These are phyloP conservation scores for Rubia peregrina DNA, from an alignment of 305 asterid species.

Conservation along the genomic window DNA sequence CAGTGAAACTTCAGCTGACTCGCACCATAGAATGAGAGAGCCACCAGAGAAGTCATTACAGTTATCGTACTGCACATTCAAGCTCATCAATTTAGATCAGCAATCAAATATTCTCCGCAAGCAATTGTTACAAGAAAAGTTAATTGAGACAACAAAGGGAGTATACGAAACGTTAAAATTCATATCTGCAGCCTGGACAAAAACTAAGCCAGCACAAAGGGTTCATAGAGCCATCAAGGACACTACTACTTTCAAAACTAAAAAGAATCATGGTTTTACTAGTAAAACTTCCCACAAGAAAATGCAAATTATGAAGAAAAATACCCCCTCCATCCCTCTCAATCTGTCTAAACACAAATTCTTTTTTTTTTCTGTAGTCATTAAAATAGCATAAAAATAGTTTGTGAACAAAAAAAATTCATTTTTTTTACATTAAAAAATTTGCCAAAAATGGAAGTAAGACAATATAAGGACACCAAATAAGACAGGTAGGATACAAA, in stretches of 20 bases:
- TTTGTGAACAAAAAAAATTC: too few relatives aligned
- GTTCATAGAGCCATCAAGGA: conserved; percentile 4
- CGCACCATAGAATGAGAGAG: conserved; percentile 96
- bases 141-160: not conserved
- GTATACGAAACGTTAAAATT: not conserved
- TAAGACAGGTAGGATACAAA: too few relatives aligned
- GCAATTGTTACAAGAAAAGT: not conserved
- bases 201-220: conserved; percentile 2
- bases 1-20: conserved; percentile 95
- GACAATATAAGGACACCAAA: too few relatives aligned
- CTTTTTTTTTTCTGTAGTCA: too few relatives aligned
- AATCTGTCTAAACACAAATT: too few relatives aligned
- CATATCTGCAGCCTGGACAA: not conserved
- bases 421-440: too few relatives aligned
- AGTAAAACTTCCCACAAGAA: not conserved
- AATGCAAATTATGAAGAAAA: not conserved
- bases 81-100: conserved; percentile 12
- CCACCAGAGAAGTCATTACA: conserved; percentile 94
- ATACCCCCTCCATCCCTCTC: too few relatives aligned
- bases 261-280: not conserved
- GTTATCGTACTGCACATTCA: conserved; percentile 69
- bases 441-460: too few relatives aligned
- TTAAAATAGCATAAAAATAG: too few relatives aligned
- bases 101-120: not conserved
- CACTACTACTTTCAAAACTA: not conserved